Percentiles rank a stretch among this genome's conserved stretches.
phyloP scores from a whole-genome alignment of 176 grass and related monocot species.

The Aegilops tauschii region DNA sequence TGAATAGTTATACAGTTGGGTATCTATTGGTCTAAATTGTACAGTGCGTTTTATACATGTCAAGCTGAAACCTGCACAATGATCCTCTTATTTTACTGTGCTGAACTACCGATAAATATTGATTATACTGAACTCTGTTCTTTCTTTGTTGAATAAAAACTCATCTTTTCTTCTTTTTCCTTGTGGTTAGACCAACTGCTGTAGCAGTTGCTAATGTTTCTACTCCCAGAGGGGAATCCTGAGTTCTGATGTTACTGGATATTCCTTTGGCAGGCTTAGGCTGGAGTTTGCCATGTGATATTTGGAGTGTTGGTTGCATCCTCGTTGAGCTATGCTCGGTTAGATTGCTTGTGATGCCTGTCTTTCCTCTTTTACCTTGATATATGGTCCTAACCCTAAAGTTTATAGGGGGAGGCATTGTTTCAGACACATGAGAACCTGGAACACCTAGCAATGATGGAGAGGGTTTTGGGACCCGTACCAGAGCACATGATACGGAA shows the following conservation, averaged over 20 bases:
- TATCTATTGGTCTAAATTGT: background rate
- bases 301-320: slow-evolving; percentile 95
- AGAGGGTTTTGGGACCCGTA: slow-evolving; percentile 83
- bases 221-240: background rate
- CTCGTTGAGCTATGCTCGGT: slow-evolving; percentile 83
- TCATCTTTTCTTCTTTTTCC: slow-evolving; percentile 2
- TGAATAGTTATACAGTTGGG: background rate
- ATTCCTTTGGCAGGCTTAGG: slow-evolving; percentile 66
- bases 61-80: slow-evolving; percentile 2
- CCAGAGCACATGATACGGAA: slow-evolving; percentile 82
- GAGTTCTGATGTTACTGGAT: slow-evolving; percentile 30
- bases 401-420: slow-evolving; percentile 76
- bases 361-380: slow-evolving; percentile 21
- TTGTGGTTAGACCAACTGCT: slow-evolving; percentile 7
- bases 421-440: slow-evolving; percentile 96
- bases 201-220: slow-evolving; percentile 22
- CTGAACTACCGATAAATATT: slow-evolving; percentile 12
- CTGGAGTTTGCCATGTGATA: slow-evolving; percentile 92
- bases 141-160: slow-evolving; percentile 19
- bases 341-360: slow-evolving; percentile 42
- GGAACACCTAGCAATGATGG: slow-evolving; percentile 98
- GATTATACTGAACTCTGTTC: background rate
- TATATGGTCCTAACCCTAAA: slow-evolving; percentile 22
- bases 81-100: background rate
- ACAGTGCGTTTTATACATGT: background rate